phyloP scores from a whole-genome alignment of 495 filamentous ascomycete genomes.

The Xylaria venustula region DNA sequence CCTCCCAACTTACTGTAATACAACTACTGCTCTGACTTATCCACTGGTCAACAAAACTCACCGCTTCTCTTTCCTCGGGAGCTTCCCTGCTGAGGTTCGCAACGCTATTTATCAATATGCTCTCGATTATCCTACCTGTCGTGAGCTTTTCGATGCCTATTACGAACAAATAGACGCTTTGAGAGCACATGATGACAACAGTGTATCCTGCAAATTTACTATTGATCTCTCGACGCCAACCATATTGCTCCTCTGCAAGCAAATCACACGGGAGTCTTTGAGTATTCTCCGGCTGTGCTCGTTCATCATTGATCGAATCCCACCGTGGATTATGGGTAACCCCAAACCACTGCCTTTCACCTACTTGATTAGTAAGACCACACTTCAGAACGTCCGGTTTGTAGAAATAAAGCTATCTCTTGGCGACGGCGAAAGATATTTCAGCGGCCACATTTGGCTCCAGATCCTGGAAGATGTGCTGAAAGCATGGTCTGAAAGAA shows the following conservation, averaged over 20 bases:
- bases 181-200: conserved; percentile 8
- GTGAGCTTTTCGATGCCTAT: conserved; percentile 28
- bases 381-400: conserved; percentile 31
- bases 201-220: not conserved
- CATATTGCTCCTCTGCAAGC: conserved; percentile 36
- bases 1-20: conserved; percentile 23
- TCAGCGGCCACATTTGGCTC: conserved; percentile 32
- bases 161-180: conserved; percentile 26
- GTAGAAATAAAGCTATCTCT: conserved; percentile 33
- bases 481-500: conserved; percentile 21
- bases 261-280: conserved; percentile 33
- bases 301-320: conserved; percentile 36
- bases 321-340: conserved; percentile 34
- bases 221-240: conserved; percentile 26
- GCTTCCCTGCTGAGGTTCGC: conserved; percentile 33
- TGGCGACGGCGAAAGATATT: conserved; percentile 22
- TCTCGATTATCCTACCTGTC: conserved; percentile 26
- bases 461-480: conserved; percentile 23
- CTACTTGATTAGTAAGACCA: conserved; percentile 26
- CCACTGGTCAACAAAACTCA: not conserved
- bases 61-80: conserved; percentile 22
- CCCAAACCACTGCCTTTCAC: conserved; percentile 24
- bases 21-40: not conserved
- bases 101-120: conserved; percentile 32
- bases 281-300: conserved; percentile 20